These are phyloP conservation scores for Primulina tabacum DNA, from an alignment of 257 asterid species.

Conservation along the genomic window DNA sequence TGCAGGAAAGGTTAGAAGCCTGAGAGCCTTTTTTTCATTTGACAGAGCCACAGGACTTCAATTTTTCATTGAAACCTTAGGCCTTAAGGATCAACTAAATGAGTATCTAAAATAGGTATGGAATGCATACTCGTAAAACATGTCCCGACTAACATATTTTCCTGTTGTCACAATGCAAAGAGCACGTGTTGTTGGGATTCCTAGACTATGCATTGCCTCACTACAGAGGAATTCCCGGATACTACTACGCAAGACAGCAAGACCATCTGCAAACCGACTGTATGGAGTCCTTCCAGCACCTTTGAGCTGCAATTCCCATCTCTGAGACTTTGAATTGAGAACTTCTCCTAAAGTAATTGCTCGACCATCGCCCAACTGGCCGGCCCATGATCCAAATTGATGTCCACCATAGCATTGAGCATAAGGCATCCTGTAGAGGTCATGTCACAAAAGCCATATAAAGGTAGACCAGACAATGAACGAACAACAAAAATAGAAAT, in stretches of 20 bases:
- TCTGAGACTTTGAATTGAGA: slow-evolving; percentile 60
- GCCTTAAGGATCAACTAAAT: not conserved
- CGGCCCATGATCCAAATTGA: slow-evolving; percentile 99
- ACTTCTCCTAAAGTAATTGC: slow-evolving; percentile 95
- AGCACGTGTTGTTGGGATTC: slow-evolving; percentile 97
- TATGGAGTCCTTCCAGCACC: slow-evolving; percentile 98
- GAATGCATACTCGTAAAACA: slow-evolving; percentile 90
- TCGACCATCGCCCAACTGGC: slow-evolving; percentile 97
- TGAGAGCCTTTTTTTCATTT: slow-evolving; percentile 9
- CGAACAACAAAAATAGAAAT: not conserved
- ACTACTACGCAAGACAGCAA: slow-evolving; percentile 94
- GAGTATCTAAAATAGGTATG: slow-evolving; percentile 3
- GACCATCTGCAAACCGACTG: slow-evolving; percentile 99
- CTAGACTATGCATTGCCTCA: slow-evolving; percentile 94
- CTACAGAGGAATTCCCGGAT: slow-evolving; percentile 96
- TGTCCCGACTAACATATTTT: slow-evolving; percentile 76
- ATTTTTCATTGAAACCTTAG: not conserved
- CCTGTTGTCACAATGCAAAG: slow-evolving; percentile 94
- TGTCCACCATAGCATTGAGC: slow-evolving; percentile 99
- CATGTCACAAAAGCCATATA: slow-evolving; percentile 9
- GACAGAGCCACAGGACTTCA: not conserved
- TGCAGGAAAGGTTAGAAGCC: not conserved
- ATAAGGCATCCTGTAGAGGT: slow-evolving; percentile 53
- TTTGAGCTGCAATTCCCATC: slow-evolving; percentile 98
- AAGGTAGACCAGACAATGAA: not conserved